Conservation (phyloP, 371 early-diverging fungal genomes). For the Saksenaea oblongispora region DNA sequence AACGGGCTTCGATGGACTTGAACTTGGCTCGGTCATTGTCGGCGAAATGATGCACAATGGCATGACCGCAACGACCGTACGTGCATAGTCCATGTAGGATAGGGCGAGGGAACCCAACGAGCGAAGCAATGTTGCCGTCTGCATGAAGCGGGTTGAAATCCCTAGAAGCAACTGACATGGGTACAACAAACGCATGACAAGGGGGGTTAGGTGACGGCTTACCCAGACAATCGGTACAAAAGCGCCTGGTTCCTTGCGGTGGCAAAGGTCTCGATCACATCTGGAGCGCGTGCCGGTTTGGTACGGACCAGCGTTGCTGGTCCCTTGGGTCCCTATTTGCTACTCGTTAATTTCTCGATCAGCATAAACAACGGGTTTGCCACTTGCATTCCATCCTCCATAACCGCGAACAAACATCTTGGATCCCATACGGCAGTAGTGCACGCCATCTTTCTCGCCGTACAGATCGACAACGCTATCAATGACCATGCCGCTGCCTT, state of each 20-base stretch:
- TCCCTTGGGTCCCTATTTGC: slow-evolving; percentile 52
- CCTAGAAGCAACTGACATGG: slow-evolving; percentile 15
- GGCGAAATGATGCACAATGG: slow-evolving; percentile 56
- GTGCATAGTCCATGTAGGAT: slow-evolving; percentile 74
- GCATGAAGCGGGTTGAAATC: slow-evolving; percentile 74
- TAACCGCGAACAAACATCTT: slow-evolving; percentile 56
- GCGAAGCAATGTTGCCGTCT: slow-evolving; percentile 59
- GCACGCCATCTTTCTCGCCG: slow-evolving; percentile 52
- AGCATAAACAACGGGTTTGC: too few relatives aligned
- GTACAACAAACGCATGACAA: background rate
- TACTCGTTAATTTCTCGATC: background rate
- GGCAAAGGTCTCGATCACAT: slow-evolving; percentile 41
- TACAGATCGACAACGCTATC: slow-evolving; percentile 55
- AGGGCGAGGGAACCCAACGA: slow-evolving; percentile 64
- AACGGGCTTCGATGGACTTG: slow-evolving; percentile 63
- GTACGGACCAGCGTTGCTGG: slow-evolving; percentile 35
- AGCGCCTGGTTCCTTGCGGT: slow-evolving; percentile 60
- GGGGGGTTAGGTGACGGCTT: background rate
- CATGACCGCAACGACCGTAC: slow-evolving; percentile 60
- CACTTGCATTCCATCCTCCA: slow-evolving; percentile 58
- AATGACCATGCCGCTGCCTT: slow-evolving; percentile 71
- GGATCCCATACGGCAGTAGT: slow-evolving; percentile 47
- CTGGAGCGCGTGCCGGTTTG: slow-evolving; percentile 55
- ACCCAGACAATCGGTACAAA: slow-evolving; percentile 67
- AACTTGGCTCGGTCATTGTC: slow-evolving; percentile 52